Conservation (phyloP, 2,329 filamentous ascomycete genomes). For the Trichoderma endophyticum region DNA sequence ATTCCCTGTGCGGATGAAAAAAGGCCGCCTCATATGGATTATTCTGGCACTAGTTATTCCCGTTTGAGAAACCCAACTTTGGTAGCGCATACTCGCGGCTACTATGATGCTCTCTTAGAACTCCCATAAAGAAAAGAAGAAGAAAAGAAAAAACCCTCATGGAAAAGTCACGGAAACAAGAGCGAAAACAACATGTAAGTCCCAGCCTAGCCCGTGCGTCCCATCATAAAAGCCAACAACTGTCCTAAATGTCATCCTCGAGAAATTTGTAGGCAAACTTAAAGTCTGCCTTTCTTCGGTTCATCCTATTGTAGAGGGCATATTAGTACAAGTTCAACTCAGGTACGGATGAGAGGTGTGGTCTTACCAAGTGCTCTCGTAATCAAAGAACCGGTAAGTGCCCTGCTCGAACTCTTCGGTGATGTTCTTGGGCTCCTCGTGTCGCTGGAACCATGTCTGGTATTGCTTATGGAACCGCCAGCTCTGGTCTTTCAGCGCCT, state of each 20-base stretch:
- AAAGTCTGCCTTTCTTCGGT: conserved; percentile 94
- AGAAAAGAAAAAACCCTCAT: neutral
- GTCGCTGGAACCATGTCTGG: conserved; percentile 98
- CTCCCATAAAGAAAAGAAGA: conserved; percentile 4
- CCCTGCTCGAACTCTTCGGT: conserved; percentile 99
- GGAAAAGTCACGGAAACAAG: conserved; percentile 1
- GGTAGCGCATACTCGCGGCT: conserved; percentile 13
- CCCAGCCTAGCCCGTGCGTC: conserved; percentile 5
- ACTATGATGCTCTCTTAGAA: conserved; percentile 16
- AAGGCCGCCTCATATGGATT: conserved; percentile 7
- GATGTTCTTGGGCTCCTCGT: conserved; percentile 97
- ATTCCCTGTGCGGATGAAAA: neutral
- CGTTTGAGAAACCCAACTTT: conserved; percentile 17
- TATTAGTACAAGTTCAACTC: neutral
- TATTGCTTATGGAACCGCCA: conserved; percentile 99
- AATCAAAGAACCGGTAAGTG: conserved; percentile 98
- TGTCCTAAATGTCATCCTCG: conserved; percentile 74
- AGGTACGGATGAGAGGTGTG: neutral
- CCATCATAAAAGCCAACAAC: neutral
- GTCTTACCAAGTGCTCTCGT: conserved; percentile 93
- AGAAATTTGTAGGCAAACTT: conserved; percentile 98
- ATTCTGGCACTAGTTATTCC: conserved; percentile 14
- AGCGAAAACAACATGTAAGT: conserved; percentile 1
- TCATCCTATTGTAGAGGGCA: conserved; percentile 74
- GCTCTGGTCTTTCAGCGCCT: conserved; percentile 95